Conservation (phyloP, 2,329 filamentous ascomycete species). For the Gremmenia infestans region DNA sequence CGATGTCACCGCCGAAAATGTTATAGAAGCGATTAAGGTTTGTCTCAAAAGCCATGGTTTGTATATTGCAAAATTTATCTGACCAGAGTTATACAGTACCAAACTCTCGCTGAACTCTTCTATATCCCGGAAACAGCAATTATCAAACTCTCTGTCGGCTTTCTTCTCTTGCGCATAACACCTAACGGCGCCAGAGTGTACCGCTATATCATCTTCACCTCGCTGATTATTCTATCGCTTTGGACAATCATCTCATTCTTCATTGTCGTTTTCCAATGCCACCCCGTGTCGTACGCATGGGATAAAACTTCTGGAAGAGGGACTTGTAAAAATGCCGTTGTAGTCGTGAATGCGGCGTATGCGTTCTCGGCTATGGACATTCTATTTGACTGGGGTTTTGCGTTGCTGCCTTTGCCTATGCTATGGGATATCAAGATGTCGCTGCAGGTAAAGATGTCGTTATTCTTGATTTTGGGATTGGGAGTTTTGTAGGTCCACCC, state of each 20-base stretch:
- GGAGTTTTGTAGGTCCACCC: conserved; percentile 14
- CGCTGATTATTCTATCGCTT: conserved; percentile 41
- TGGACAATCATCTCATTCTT: conserved; percentile 47
- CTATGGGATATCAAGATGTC: conserved; percentile 36
- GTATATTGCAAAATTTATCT: too few relatives aligned
- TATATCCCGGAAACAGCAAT: conserved; percentile 19
- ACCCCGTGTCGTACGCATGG: conserved; percentile 42
- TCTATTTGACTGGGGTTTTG: conserved; percentile 43
- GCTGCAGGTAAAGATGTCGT: conserved; percentile 36
- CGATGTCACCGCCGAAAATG: not conserved
- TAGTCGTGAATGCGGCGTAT: conserved; percentile 15
- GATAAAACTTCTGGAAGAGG: conserved; percentile 30
- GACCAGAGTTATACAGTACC: conserved; percentile 29
- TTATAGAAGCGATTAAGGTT: conserved; percentile 16
- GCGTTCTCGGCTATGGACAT: conserved; percentile 42
- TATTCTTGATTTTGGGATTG: conserved; percentile 14
- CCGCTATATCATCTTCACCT: conserved; percentile 43
- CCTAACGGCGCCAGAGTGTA: conserved; percentile 33
- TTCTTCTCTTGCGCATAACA: conserved; percentile 46
- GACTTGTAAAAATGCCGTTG: conserved; percentile 9
- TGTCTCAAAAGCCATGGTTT: not conserved
- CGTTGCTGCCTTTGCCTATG: conserved; percentile 38
- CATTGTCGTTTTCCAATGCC: conserved; percentile 21
- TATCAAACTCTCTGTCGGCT: conserved; percentile 18
- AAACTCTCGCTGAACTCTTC: conserved; percentile 35